Evolutionary conservation across 2,329 filamentous ascomycete genomes (phyloP).

Genomic region (Trichophyton verrucosum): DNA sequence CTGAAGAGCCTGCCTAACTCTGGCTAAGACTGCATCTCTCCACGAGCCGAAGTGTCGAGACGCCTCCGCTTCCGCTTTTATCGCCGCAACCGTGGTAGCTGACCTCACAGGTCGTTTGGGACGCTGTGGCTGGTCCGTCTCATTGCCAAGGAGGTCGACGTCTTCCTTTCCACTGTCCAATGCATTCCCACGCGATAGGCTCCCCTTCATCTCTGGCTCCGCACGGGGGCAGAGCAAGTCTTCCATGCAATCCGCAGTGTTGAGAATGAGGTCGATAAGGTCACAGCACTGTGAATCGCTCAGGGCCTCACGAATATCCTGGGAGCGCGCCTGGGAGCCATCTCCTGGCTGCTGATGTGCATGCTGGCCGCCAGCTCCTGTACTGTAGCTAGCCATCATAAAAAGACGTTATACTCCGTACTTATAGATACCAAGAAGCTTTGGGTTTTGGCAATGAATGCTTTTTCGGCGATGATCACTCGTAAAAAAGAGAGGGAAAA

Average conservation of each 20-base stretch:
- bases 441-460: background rate
- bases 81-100: constrained; percentile 18
- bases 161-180: background rate
- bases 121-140: background rate
- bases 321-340: background rate
- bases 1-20: constrained; percentile 58
- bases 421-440: background rate
- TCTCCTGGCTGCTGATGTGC: background rate
- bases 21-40: constrained; percentile 56
- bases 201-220: constrained; percentile 3
- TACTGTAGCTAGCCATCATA: background rate
- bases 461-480: background rate
- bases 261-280: constrained; percentile 6
- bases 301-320: constrained; percentile 18
- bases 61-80: constrained; percentile 51
- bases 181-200: background rate
- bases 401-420: background rate
- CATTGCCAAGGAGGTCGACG: background rate
- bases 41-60: constrained; percentile 67
- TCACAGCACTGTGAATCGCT: constrained; percentile 6
- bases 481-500: background rate
- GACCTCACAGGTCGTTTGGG: background rate
- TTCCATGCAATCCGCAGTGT: constrained; percentile 8
- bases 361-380: background rate
- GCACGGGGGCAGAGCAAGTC: constrained; percentile 7